Conservation (phyloP, 495 filamentous ascomycete genomes). For the Tuber calosporum region DNA sequence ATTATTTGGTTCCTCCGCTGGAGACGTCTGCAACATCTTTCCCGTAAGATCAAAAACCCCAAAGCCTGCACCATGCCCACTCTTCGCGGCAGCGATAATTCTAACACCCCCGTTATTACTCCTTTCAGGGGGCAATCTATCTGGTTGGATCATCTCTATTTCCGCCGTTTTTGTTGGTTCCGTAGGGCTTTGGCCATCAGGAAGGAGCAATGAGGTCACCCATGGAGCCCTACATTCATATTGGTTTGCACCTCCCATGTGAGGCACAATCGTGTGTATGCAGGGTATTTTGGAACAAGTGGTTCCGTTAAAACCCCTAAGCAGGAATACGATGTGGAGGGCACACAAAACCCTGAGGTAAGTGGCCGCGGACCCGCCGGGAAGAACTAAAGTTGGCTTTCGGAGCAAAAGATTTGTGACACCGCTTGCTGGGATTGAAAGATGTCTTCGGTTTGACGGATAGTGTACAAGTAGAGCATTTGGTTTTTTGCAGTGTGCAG, state of each 20-base stretch:
- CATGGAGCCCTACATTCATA: slow-evolving; percentile 40
- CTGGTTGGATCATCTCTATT: slow-evolving; percentile 44
- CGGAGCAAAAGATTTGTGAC: slow-evolving; percentile 15
- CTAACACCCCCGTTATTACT: slow-evolving; percentile 28
- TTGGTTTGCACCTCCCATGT: slow-evolving; percentile 39
- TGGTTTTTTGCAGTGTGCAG: slow-evolving; percentile 26
- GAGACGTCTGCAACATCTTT: slow-evolving; percentile 37
- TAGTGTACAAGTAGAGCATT: no score
- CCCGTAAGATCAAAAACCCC: slow-evolving; percentile 42
- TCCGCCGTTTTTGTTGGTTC: slow-evolving; percentile 42
- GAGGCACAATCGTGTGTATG: slow-evolving; percentile 39
- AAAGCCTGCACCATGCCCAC: slow-evolving; percentile 39
- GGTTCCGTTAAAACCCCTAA: slow-evolving; percentile 36
- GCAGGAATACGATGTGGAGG: slow-evolving; percentile 29
- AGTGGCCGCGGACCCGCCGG: slow-evolving; percentile 15
- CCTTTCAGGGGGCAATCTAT: slow-evolving; percentile 42
- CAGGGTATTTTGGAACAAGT: slow-evolving; percentile 37
- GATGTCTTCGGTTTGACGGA: slow-evolving; percentile 32
- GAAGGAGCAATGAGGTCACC: slow-evolving; percentile 42
- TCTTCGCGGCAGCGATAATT: slow-evolving; percentile 44
- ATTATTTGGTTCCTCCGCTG: slow-evolving; percentile 43
- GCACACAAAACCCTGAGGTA: slow-evolving; percentile 36
- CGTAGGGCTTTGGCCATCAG: slow-evolving; percentile 39
- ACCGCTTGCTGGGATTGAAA: slow-evolving; percentile 34
- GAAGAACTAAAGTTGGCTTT: slow-evolving; percentile 6